Evolutionary conservation across 495 filamentous ascomycete species (phyloP), one percentile per base, ranked within the genome.

Genomic region (Bathelium albidoporum): DNA sequence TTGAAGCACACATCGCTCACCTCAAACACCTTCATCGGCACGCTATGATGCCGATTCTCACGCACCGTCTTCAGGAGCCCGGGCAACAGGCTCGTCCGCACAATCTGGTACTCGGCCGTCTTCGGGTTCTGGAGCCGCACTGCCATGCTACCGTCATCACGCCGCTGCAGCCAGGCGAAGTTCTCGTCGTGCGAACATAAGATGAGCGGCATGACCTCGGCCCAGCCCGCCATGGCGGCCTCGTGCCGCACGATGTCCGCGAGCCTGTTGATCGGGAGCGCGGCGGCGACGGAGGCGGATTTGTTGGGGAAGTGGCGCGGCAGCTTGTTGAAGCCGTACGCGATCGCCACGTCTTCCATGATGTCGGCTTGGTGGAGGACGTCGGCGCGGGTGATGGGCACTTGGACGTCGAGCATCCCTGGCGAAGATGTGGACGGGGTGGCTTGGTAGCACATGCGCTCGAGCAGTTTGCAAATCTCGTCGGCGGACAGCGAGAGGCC

Each of bases 151-250:
- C 94, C 91, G 67, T 96, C 88, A 65, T 96, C 92, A 65, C 85
- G 84, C 63, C 93, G 88, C 76, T 97, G 96, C 41, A 99, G 80
- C 90, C 91, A 97, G 53, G 79, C 87, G 73, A 97, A 99, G 78
- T 97, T 99, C 82, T 99, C 94, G 71, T 96, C 94, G 73, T 97
- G 91, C 18, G 90, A 95, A 83, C 94, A 99, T 58, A 99, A 83
- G 70, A 96, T 96, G 18, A 99, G 81, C 3, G 94, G 94, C 85
- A 99, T 86, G 28, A 95, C 94, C 76, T 99, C 94, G 22, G 84
- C 85, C 93, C 94, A 99, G 64, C 94, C 94, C 1, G 93, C 87
- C 87, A 96, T 92, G 32, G 91, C 93, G 59, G 87, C 85, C 75
- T 99, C 94, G 61, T 88, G 77, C 53, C 94, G 87, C 44, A 97